Base-by-base conservation (phyloP, 2,329 filamentous ascomycete genomes). In the Huntiella abstrusa region DNA sequence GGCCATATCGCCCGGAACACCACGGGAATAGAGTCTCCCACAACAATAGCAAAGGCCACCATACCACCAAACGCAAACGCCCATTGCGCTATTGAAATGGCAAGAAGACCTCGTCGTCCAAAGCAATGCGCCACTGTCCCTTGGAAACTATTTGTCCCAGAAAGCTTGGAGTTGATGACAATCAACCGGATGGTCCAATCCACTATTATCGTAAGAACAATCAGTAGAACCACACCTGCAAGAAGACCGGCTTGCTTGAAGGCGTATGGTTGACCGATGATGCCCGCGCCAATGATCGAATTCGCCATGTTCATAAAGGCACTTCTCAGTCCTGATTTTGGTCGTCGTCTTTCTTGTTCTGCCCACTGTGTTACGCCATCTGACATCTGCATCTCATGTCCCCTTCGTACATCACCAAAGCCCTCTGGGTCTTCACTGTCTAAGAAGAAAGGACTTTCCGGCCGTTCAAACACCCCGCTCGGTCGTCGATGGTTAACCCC, bases 231-330 rank as follows among this genome's bases (percentile, higher is more conserved):
- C 4, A 88, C 68, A 22, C 91, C 91, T 34, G 83, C 80, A 12
- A 83, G 60, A 55, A 98, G 71, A 5, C 91, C 91, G 5, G 91
- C 91, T 64, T 96, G 87, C 49, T 76, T 77, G 58, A 98, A 80
- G n/a, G 91, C 91, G 63, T 96, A 98, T 10, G 91, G 87, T 63
- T 98, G 91, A 3, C 83, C 76, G 56, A 80, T 80, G 60, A 80
- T 80, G 45, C 77, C 76, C 2, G 77, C 77, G 35, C 77, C 77
- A 54, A 98, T 95, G 60, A 98, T 98, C 55, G 83, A 92, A 66
- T 98, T 98, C 52, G 91, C 88, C 91, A 98, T 98, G 64, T 98
- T 98, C 86, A 96, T 94, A 55, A 98, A 96, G 3, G 91, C 88
- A 59, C 81, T 84, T 51, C 73, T 70, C 64, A 96, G 71, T 4